phyloP scores from a whole-genome alignment of 768 basidiomycete genomes.

The Lentinula sp. region DNA sequence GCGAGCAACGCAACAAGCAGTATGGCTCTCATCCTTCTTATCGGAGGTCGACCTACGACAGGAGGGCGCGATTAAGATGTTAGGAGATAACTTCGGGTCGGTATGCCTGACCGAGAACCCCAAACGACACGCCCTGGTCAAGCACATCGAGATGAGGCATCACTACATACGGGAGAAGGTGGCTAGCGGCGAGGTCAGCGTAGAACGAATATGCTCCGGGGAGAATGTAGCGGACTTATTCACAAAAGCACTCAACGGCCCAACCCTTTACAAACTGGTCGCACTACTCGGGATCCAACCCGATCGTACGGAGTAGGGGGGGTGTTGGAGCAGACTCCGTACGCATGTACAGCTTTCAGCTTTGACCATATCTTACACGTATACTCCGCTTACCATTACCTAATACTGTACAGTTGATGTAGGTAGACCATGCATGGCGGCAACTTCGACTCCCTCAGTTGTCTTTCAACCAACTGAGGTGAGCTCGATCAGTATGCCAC shows the following conservation, averaged over 20 bases:
- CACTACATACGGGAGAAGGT: constrained; percentile 10
- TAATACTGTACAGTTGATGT: no score
- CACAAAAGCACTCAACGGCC: constrained; percentile 10
- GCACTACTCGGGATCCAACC: background rate
- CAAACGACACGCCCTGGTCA: constrained; percentile 19
- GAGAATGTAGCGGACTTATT: constrained; percentile 9
- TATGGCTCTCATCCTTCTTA: constrained; percentile 22
- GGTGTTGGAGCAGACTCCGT: background rate
- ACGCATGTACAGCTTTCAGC: no score
- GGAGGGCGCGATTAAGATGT: constrained; percentile 8
- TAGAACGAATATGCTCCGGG: constrained; percentile 4
- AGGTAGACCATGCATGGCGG: no score
- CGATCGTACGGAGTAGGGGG: background rate
- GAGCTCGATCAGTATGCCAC: no score
- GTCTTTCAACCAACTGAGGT: no score
- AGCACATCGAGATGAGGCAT: constrained; percentile 22
- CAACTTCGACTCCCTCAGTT: no score
- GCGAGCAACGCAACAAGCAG: constrained; percentile 15
- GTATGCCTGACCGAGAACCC: constrained; percentile 21
- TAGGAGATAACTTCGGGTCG: constrained; percentile 20
- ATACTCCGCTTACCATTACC: no score
- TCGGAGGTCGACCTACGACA: constrained; percentile 14
- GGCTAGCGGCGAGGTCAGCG: background rate
- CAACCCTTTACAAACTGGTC: background rate
- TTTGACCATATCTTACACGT: no score